Conservation (phyloP, 352 stramenopile genomes). For the Phytophthora sojae region DNA sequence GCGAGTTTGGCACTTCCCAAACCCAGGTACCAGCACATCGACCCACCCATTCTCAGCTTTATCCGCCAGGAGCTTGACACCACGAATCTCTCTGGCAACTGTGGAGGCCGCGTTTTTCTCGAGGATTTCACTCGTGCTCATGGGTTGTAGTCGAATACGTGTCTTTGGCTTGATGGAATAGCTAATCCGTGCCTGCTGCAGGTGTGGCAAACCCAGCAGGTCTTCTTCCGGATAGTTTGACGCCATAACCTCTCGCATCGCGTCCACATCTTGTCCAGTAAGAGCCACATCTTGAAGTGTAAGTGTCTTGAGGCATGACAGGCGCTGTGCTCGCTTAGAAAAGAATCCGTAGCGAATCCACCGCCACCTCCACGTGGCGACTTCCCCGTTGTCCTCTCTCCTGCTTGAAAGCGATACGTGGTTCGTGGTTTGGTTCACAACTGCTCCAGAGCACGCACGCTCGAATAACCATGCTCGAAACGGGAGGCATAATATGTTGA, state of each 20-base stretch:
- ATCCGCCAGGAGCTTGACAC: not conserved
- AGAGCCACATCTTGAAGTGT: not conserved
- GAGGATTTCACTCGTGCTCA: constrained; percentile 3
- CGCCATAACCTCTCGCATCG: not conserved
- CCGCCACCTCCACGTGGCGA: not conserved
- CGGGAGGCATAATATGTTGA: not conserved
- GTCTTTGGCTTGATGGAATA: not conserved
- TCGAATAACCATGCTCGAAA: not conserved
- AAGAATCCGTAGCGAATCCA: not conserved
- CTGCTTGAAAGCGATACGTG: not conserved
- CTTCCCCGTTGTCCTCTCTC: not conserved
- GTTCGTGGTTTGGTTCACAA: not conserved
- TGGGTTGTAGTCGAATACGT: constrained; percentile 1
- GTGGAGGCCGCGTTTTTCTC: constrained; percentile 1
- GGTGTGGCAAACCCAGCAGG: not conserved
- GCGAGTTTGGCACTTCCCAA: constrained; percentile 13
- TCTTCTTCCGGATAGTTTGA: not conserved
- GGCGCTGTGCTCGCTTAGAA: not conserved
- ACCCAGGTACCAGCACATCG: constrained; percentile 10
- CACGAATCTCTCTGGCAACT: not conserved
- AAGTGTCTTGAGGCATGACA: not conserved
- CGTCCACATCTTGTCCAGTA: not conserved
- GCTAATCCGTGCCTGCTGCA: not conserved
- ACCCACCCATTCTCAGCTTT: constrained; percentile 1
- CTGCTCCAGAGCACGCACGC: not conserved